Base-by-base conservation (phyloP, 257 asterid species). In the Jaltomata sinuosa region DNA sequence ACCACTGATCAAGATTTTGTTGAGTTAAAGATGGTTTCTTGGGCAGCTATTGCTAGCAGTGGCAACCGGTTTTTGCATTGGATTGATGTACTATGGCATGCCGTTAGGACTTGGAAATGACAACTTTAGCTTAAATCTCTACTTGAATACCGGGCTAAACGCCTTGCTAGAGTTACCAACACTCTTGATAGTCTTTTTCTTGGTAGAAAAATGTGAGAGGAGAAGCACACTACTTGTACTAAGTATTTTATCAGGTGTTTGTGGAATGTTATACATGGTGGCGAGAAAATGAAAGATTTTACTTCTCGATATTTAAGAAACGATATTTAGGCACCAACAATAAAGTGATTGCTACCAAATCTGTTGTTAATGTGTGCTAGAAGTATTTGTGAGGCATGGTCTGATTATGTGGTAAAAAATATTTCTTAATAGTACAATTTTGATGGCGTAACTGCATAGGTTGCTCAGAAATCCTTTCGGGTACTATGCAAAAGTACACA, bases 91-190 rank as follows among this genome's bases (percentile, higher is more conserved):
- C 86, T 85, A 87, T 45, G 94, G 93, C 42, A 87, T 87, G 84
- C 93, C 94, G 27, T 71, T 89, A 34, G 90, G 89, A 25, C 85
- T 90, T 14, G 89, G 90, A 8, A 88, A 84, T 38, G 89, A 89
- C 3, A 87, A 82, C 85, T 82, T 91, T 64, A 87, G 87, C 22
- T 81, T 88, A 8, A 77, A 88, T 76, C 85, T 90, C 9, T 91
- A 91, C 68, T 4, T 87, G 54, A 85, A 89, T 68, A 85, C 84
- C 19, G 86, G 87, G 0, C 40, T 89, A 5, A 91, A 91, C 10
- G 91, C 91, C 4, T 1, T 85, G 54, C 52, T 85, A 1, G 92
- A 91, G 38, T 40, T 89, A 19, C 88, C 91, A 27, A 88, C 91
- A 3, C 45, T 86, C 7, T n/a, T 85, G 40, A 31, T 80, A 65